Percentiles rank a stretch among this genome's conserved stretches.
These are phyloP conservation scores for Termitomyces sp. DNA, from an alignment of 768 basidiomycete species.

Conservation along the genomic window DNA sequence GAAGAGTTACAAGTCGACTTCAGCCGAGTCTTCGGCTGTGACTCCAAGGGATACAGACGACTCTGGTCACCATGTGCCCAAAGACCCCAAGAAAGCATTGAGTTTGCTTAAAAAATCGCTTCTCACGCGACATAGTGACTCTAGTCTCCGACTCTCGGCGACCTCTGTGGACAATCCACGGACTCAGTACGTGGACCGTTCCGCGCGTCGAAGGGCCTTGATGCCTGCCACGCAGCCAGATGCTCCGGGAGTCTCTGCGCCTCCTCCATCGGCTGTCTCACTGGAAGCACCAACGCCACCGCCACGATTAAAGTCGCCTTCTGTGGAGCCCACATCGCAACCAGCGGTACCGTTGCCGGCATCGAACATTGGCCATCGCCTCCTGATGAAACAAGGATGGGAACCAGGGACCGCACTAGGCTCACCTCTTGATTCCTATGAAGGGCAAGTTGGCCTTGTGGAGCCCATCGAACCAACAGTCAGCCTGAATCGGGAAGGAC, in stretches of 20 bases:
- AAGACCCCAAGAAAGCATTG: slow-evolving; percentile 60
- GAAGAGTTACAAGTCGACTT: slow-evolving; percentile 18
- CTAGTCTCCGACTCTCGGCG: slow-evolving; percentile 14
- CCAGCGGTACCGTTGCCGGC: slow-evolving; percentile 45
- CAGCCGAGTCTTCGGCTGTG: slow-evolving; percentile 22
- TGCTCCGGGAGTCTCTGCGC: slow-evolving; percentile 41
- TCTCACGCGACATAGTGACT: slow-evolving; percentile 42
- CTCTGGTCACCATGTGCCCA: slow-evolving; percentile 15
- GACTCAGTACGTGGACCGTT: slow-evolving; percentile 56
- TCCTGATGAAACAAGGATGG: slow-evolving; percentile 78
- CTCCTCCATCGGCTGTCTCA: slow-evolving; percentile 8
- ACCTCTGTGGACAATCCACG: slow-evolving; percentile 10
- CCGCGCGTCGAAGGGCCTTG: slow-evolving; percentile 63
- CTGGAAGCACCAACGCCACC: slow-evolving; percentile 6
- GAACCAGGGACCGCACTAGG: slow-evolving; percentile 59
- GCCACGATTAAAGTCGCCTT: slow-evolving; percentile 20
- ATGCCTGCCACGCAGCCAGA: slow-evolving; percentile 47
- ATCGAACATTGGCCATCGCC: slow-evolving; percentile 61
- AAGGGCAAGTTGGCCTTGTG: slow-evolving; percentile 38
- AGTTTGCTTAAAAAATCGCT: slow-evolving; percentile 59
- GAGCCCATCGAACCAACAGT: slow-evolving; percentile 51
- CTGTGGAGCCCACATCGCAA: slow-evolving; percentile 26
- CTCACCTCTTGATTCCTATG: slow-evolving; percentile 19
- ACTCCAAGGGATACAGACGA: slow-evolving; percentile 22
- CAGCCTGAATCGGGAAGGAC: slow-evolving; percentile 43